Evolutionary conservation across 2,329 filamentous ascomycete genomes (phyloP), one percentile per base, ranked within the genome.

Genomic region (Tothia fuscella): DNA sequence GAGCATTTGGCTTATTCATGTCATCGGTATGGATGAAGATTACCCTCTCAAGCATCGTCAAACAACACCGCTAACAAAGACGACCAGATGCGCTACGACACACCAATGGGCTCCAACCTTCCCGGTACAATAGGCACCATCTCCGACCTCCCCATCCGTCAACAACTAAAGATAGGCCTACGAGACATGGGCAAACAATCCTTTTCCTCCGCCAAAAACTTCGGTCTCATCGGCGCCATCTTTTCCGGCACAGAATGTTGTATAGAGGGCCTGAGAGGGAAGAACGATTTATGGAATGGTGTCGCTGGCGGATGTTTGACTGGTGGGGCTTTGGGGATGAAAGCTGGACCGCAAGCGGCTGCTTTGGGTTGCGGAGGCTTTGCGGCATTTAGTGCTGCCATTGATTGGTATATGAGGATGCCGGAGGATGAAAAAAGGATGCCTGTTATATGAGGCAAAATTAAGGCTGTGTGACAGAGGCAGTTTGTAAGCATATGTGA

Each of bases 1-100:
- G 87, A 54, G 70, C 93, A 32, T 98, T 98, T 53, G 91, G 91
- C 51, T 74, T 96, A 54, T 98, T 98, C 70, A 98, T 96, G 89
- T 86, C 88, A 46, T 91, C 84, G 56, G 86, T 93, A 78, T 49
- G 81, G n/a, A n/a, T n/a, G n/a, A n/a, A n/a, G n/a, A n/a, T 69
- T 26, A 37, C 41, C 28, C 17, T 46, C 41, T 25, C 12, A 21
- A 21, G 7, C 6, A 25, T 30, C 31, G 24, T 22, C 14, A 20
- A 24, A 5, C 17, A 32, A 2, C 21, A 41, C 28, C 16, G 19
- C 43, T 45, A 33, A 42, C 22, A 2, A 9, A 22, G 12, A 36
- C 20, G 6, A 40, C 38, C 48, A 93, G 86, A 98, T 98, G 91
- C 82, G 86, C 63, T 98, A 98, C 74, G 91, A 98, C 60, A 95